A percentile compares a stretch with the other conserved stretches of the same genome.
phyloP scores from a whole-genome alignment of 1,284 basidiomycete genomes.

The Marasmius fiardii region DNA sequence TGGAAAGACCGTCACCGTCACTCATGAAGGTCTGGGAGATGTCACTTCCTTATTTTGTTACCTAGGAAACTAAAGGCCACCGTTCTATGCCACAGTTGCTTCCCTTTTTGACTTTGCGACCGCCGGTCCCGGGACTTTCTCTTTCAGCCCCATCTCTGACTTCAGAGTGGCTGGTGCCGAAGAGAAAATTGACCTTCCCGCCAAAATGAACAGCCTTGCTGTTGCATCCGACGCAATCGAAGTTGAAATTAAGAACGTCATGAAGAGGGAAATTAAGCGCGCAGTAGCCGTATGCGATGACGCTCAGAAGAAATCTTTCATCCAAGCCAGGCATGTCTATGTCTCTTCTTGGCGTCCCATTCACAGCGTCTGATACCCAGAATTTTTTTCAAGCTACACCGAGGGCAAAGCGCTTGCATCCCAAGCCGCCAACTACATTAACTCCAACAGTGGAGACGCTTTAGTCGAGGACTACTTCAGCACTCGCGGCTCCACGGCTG shows the following conservation, averaged over 20 bases:
- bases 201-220: slow-evolving; percentile 22
- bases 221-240: slow-evolving; percentile 23
- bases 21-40: slow-evolving; percentile 30
- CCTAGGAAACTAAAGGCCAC: neutral
- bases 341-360: neutral
- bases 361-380: neutral
- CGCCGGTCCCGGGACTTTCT: slow-evolving; percentile 13
- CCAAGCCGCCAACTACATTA: slow-evolving; percentile 14
- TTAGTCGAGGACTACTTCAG: slow-evolving; percentile 18
- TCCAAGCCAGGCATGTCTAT: slow-evolving; percentile 26
- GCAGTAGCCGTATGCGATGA: slow-evolving; percentile 29
- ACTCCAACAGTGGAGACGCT: slow-evolving; percentile 13
- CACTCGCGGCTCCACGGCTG: slow-evolving; percentile 9
- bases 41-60: neutral
- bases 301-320: slow-evolving; percentile 28
- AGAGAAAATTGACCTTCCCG: slow-evolving; percentile 14
- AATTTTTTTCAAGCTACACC: slow-evolving; percentile 10
- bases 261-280: slow-evolving; percentile 23
- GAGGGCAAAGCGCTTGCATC: slow-evolving; percentile 16
- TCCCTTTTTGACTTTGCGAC: slow-evolving; percentile 14
- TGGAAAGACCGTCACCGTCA: slow-evolving; percentile 35
- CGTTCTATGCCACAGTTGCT: slow-evolving; percentile 6
- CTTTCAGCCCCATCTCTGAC: slow-evolving; percentile 11
- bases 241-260: slow-evolving; percentile 28
- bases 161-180: slow-evolving; percentile 18